Evolutionary conservation across 768 basidiomycete species (phyloP).

Genomic region (Hebeloma cylindrosporum): DNA sequence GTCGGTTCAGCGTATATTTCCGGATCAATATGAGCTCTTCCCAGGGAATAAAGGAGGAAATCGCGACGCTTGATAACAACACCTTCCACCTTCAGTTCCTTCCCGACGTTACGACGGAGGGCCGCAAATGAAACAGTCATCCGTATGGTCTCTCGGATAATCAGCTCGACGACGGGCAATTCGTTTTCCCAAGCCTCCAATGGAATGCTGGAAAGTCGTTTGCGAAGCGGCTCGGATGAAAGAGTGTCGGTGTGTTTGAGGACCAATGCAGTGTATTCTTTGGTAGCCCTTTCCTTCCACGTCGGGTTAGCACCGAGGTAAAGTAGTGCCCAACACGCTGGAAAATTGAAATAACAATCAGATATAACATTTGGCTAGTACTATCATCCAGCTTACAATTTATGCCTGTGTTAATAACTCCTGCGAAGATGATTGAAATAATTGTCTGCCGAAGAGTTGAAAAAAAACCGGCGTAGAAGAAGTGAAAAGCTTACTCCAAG

Average conservation of each 20-base stretch:
- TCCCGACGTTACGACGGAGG: slow-evolving; percentile 35
- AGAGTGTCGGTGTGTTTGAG: slow-evolving; percentile 26
- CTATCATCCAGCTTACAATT: slow-evolving; percentile 24
- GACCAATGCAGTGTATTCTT: slow-evolving; percentile 33
- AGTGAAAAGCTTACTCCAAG: slow-evolving; percentile 14
- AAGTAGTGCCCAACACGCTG: slow-evolving; percentile 39
- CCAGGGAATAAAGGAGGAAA: slow-evolving; percentile 35
- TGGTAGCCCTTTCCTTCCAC: slow-evolving; percentile 34
- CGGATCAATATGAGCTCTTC: slow-evolving; percentile 35
- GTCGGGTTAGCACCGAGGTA: slow-evolving; percentile 33
- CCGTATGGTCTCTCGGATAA: slow-evolving; percentile 42
- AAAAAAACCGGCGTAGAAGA: not conserved
- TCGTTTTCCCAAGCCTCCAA: slow-evolving; percentile 41
- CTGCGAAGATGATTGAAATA: slow-evolving; percentile 34
- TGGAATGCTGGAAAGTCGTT: slow-evolving; percentile 35
- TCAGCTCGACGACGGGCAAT: slow-evolving; percentile 36
- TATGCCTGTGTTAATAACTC: slow-evolving; percentile 35
- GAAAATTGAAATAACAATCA: not conserved
- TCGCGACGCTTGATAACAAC: slow-evolving; percentile 32
- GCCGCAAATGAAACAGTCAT: slow-evolving; percentile 26
- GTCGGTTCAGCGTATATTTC: slow-evolving; percentile 35
- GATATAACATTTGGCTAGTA: not conserved
- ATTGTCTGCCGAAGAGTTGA: slow-evolving; percentile 25
- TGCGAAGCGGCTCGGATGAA: slow-evolving; percentile 30
- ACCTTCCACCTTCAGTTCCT: slow-evolving; percentile 28